Percentiles rank a stretch among this genome's conserved stretches.
phyloP scores from a whole-genome alignment of 2,329 filamentous ascomycete genomes.

The Trichoderma breve region DNA sequence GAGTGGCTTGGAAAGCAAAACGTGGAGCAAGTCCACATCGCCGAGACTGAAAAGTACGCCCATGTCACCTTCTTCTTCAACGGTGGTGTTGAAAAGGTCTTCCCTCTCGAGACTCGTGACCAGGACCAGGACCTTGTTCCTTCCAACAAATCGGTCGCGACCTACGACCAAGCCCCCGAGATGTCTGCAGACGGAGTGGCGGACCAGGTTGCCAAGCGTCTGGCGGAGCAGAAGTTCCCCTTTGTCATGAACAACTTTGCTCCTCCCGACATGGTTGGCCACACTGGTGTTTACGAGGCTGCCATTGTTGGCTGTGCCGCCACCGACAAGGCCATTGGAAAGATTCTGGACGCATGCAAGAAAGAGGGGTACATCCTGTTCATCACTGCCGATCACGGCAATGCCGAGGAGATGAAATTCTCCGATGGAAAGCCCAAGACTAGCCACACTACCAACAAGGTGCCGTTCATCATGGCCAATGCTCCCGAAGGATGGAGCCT shows the following conservation, averaged over 20 bases:
- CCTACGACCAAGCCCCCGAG: constrained; percentile 90
- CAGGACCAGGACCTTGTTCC: constrained; percentile 75
- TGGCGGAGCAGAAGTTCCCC: constrained; percentile 81
- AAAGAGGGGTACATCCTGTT: constrained; percentile 90
- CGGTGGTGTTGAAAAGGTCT: constrained; percentile 95
- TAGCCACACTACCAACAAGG: constrained; percentile 95
- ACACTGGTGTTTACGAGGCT: constrained; percentile 95
- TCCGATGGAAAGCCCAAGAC: constrained; percentile 95
- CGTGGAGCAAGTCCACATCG: constrained; percentile 90
- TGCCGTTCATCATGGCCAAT: constrained; percentile 97
- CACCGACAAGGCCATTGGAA: constrained; percentile 91
- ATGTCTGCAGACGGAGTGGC: constrained; percentile 94
- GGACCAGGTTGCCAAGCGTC: constrained; percentile 83
- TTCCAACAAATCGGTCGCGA: constrained; percentile 85
- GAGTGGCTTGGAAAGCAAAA: constrained; percentile 92
- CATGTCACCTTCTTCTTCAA: constrained; percentile 99
- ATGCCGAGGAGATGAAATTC: constrained; percentile 99
- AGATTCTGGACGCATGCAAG: constrained; percentile 91
- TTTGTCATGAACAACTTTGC: constrained; percentile 99
- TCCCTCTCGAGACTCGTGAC: constrained; percentile 86
- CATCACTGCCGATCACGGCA: constrained; percentile 94
- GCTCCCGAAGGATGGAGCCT: constrained; percentile 86
- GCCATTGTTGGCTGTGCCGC: constrained; percentile 80
- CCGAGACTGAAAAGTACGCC: constrained; percentile 98
- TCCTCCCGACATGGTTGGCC: constrained; percentile 97